Percentiles rank a stretch among this genome's conserved stretches.
Evolutionary conservation across 1,284 basidiomycete species (phyloP).

Genomic region (Xerocomus minutiporus): DNA sequence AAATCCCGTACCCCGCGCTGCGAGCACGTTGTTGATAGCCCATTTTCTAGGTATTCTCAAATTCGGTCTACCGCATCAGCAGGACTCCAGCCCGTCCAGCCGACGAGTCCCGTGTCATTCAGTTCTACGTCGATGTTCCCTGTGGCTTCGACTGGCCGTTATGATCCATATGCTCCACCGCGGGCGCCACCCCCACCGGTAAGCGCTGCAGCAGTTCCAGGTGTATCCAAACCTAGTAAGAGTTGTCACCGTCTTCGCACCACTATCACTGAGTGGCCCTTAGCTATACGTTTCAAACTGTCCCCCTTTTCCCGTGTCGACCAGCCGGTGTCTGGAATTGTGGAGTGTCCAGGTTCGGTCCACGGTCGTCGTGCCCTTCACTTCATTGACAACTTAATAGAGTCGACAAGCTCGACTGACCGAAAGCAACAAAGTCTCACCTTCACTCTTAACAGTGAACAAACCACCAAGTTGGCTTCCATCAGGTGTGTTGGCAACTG

Average conservation of each 20-base stretch:
- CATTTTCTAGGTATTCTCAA: slow-evolving; percentile 25
- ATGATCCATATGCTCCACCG: slow-evolving; percentile 61
- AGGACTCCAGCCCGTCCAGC: slow-evolving; percentile 26
- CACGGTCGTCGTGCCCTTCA: slow-evolving; percentile 1
- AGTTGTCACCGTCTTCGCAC: neutral
- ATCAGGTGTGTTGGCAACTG: slow-evolving; percentile 38
- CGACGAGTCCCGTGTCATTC: slow-evolving; percentile 21
- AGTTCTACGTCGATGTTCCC: slow-evolving; percentile 21
- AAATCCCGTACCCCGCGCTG: neutral
- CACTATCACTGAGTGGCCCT: slow-evolving; percentile 10
- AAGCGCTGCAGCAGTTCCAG: slow-evolving; percentile 32
- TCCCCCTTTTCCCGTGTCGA: slow-evolving; percentile 76
- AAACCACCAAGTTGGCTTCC: slow-evolving; percentile 55
- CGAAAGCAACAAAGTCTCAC: slow-evolving; percentile 57
- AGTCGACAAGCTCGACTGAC: slow-evolving; percentile 72
- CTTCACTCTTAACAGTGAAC: slow-evolving; percentile 63
- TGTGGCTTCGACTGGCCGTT: slow-evolving; percentile 38
- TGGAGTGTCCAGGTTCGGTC: slow-evolving; percentile 68
- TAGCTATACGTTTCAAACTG: slow-evolving; percentile 71
- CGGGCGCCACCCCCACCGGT: slow-evolving; percentile 41
- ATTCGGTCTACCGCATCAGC: slow-evolving; percentile 22
- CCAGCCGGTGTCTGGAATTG: slow-evolving; percentile 56
- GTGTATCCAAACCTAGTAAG: slow-evolving; percentile 31
- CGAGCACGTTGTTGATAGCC: slow-evolving; percentile 16
- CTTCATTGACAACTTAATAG: slow-evolving; percentile 39